Conservation (phyloP, 1,284 basidiomycete genomes). For the Malassezia yamatoensis region DNA sequence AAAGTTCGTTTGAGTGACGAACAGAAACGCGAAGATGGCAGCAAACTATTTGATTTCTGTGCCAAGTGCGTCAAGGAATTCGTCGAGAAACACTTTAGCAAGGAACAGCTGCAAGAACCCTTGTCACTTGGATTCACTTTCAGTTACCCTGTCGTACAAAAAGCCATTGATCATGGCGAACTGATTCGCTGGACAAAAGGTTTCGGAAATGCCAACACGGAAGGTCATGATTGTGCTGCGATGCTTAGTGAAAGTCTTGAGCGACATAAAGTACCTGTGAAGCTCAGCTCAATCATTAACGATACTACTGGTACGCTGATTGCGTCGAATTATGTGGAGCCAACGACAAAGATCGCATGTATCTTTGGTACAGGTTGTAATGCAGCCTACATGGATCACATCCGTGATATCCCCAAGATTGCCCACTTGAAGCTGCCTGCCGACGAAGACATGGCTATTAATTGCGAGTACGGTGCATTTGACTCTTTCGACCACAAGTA, state of each 20-base stretch:
- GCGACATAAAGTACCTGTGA: slow-evolving; percentile 48
- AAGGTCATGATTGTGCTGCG: slow-evolving; percentile 79
- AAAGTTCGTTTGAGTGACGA: slow-evolving; percentile 96
- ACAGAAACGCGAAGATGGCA: slow-evolving; percentile 94
- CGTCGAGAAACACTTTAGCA: slow-evolving; percentile 63
- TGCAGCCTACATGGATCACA: no score
- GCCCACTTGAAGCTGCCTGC: no score
- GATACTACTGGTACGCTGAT: no score
- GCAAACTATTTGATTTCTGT: slow-evolving; percentile 91
- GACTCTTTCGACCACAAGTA: no score
- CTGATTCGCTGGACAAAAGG: slow-evolving; percentile 98
- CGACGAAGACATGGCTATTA: no score
- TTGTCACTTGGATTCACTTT: slow-evolving; percentile 17
- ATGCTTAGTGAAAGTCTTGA: slow-evolving; percentile 79
- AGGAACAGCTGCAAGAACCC: slow-evolving; percentile 58
- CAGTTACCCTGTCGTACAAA: slow-evolving; percentile 53
- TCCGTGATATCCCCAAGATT: no score
- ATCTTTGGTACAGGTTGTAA: no score
- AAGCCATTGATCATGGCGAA: slow-evolving; percentile 82
- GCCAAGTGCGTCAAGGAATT: slow-evolving; percentile 86
- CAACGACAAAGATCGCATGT: no score
- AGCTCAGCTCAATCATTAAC: no score
- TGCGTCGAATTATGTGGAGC: no score
- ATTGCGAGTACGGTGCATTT: no score
- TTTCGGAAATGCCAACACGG: slow-evolving; percentile 82